These are phyloP conservation scores for Telfairia occidentalis DNA, from an alignment of 331 rosid species.

Conservation along the genomic window DNA sequence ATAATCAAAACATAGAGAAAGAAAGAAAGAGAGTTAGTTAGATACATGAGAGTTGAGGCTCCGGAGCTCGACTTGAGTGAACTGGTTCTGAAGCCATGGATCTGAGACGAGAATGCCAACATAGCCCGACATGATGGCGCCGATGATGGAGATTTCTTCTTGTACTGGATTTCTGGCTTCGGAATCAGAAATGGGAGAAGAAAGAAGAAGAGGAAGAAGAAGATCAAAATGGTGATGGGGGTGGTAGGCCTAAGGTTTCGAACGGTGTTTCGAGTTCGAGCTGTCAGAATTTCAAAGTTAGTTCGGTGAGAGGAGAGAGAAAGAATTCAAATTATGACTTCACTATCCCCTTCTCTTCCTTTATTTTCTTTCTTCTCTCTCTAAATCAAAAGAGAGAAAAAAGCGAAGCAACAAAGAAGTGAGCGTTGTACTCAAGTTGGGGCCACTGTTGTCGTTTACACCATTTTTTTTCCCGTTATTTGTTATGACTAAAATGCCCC, in stretches of 20 bases:
- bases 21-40: neutral
- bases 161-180: neutral
- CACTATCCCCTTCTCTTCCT: conserved; percentile 8
- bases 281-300: conserved; percentile 32
- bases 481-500: conserved; percentile 5
- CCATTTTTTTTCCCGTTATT: neutral
- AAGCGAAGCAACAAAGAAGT: neutral
- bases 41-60: conserved; percentile 44
- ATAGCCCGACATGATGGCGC: conserved; percentile 29
- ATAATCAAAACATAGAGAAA: neutral
- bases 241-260: conserved; percentile 19
- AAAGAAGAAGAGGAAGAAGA: neutral
- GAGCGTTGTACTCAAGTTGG: conserved; percentile 9
- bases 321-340: conserved; percentile 34
- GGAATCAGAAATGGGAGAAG: neutral
- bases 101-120: conserved; percentile 63
- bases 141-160: neutral
- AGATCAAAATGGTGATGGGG: neutral
- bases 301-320: conserved; percentile 16
- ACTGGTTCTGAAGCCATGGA: conserved; percentile 58
- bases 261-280: conserved; percentile 27
- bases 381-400: neutral
- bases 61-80: conserved; percentile 62
- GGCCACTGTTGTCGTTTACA: conserved; percentile 3
- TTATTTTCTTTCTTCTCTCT: neutral